Percentiles rank a stretch among this genome's conserved stretches.
Conservation (phyloP, 148 eudicot genomes). For the Drosera capensis region DNA sequence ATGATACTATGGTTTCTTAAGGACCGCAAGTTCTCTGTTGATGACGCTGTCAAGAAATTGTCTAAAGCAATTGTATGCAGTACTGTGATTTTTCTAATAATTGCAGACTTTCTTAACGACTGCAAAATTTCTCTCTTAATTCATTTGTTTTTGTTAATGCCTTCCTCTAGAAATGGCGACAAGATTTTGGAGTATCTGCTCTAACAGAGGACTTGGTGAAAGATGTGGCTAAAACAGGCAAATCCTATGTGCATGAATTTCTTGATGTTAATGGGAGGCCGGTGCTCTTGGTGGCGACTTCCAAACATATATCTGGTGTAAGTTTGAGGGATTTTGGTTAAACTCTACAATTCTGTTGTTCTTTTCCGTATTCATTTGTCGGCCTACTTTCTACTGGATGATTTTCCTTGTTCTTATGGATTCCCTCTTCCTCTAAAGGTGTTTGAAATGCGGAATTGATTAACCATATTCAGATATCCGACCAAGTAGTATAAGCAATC, state of each 20-base stretch:
- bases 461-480: no score
- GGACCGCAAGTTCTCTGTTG: slow-evolving; percentile 65
- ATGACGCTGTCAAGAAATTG: slow-evolving; percentile 60
- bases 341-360: not conserved
- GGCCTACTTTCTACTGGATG: no score
- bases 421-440: not conserved
- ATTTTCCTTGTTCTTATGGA: not conserved
- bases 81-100: no score
- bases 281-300: slow-evolving; percentile 64
- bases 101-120: no score
- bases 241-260: slow-evolving; percentile 59
- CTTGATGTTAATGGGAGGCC: slow-evolving; percentile 66
- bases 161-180: slow-evolving; percentile 88
- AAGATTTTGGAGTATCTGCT: slow-evolving; percentile 66
- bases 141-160: slow-evolving; percentile 12
- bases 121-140: not conserved
- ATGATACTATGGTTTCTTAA: slow-evolving; percentile 91
- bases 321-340: slow-evolving; percentile 6
- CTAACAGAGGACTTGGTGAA: slow-evolving; percentile 65
- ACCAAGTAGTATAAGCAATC: not conserved
- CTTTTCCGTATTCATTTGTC: no score
- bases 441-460: no score
- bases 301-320: slow-evolving; percentile 72
- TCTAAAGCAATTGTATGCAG: slow-evolving; percentile 73
- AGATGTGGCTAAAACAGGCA: slow-evolving; percentile 55